Conservation (phyloP, 2,329 filamentous ascomycete species). For the Berkeleyomyces basicola region DNA sequence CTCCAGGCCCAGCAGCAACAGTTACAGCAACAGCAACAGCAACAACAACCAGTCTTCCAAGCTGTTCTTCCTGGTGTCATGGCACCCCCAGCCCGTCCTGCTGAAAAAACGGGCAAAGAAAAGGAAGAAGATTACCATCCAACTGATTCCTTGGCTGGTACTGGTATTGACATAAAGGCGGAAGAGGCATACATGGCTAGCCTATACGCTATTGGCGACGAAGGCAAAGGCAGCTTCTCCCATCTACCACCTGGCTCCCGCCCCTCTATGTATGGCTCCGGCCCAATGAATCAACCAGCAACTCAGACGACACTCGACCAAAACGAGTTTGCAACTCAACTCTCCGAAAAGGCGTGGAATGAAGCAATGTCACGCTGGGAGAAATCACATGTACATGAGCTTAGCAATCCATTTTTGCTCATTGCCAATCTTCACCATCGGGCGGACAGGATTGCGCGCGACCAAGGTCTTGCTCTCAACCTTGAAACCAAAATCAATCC, state of each 20-base stretch:
- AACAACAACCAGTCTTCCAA: conserved; percentile 5
- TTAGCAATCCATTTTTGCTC: conserved; percentile 57
- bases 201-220: conserved; percentile 28
- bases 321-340: conserved; percentile 48
- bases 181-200: conserved; percentile 69
- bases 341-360: conserved; percentile 48
- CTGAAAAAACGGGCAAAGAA: conserved; percentile 45
- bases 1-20: conserved; percentile 4
- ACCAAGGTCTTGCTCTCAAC: conserved; percentile 40
- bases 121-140: conserved; percentile 55
- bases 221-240: conserved; percentile 23
- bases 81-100: conserved; percentile 43
- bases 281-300: conserved; percentile 47
- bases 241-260: conserved; percentile 39
- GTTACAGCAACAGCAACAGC: conserved; percentile 5
- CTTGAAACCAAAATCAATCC: conserved; percentile 34
- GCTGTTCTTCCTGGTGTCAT: conserved; percentile 26
- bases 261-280: conserved; percentile 45
- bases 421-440: conserved; percentile 44
- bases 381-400: conserved; percentile 46
- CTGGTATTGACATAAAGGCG: conserved; percentile 72
- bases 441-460: conserved; percentile 39
- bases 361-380: conserved; percentile 46
- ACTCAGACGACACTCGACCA: conserved; percentile 26
- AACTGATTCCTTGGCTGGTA: conserved; percentile 67